Conservation (phyloP, 208 protist species). For the Porcisia hertigi region DNA sequence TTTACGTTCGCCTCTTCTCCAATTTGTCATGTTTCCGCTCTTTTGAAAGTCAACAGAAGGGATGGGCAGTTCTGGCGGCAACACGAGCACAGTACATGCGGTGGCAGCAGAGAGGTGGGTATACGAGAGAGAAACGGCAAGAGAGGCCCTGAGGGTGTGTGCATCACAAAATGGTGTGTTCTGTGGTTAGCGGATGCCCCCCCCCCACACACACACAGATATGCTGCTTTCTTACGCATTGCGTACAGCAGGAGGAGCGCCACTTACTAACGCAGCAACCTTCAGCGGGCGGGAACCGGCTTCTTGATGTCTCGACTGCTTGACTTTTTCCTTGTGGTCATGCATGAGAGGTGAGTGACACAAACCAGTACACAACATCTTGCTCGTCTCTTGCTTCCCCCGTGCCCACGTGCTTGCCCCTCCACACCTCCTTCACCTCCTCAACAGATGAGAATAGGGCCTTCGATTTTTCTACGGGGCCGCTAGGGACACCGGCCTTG, state of each 20-base stretch:
- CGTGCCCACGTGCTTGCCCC: slow-evolving; percentile 4
- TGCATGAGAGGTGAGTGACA: slow-evolving; percentile 42
- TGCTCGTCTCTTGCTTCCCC: slow-evolving; percentile 6
- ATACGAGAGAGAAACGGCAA: too few relatives aligned
- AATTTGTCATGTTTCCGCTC: too few relatives aligned
- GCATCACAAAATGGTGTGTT: too few relatives aligned
- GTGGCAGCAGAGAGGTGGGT: too few relatives aligned
- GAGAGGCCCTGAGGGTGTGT: too few relatives aligned
- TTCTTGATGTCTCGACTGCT: neutral
- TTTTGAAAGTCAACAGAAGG: too few relatives aligned
- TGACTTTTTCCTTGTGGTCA: neutral
- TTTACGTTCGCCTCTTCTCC: too few relatives aligned
- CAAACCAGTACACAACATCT: slow-evolving; percentile 58
- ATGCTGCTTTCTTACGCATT: neutral
- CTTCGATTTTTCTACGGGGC: neutral
- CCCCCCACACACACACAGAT: neutral
- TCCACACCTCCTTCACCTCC: slow-evolving; percentile 33
- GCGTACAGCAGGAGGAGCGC: neutral
- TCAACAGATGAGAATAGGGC: slow-evolving; percentile 11
- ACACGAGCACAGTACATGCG: too few relatives aligned
- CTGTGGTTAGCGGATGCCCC: too few relatives aligned
- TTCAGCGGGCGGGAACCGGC: neutral
- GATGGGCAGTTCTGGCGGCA: neutral
- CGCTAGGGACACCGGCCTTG: neutral
- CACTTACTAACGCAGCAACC: neutral